phyloP scores from a whole-genome alignment of 1,284 basidiomycete species.

The Apiotrichum sp. region DNA sequence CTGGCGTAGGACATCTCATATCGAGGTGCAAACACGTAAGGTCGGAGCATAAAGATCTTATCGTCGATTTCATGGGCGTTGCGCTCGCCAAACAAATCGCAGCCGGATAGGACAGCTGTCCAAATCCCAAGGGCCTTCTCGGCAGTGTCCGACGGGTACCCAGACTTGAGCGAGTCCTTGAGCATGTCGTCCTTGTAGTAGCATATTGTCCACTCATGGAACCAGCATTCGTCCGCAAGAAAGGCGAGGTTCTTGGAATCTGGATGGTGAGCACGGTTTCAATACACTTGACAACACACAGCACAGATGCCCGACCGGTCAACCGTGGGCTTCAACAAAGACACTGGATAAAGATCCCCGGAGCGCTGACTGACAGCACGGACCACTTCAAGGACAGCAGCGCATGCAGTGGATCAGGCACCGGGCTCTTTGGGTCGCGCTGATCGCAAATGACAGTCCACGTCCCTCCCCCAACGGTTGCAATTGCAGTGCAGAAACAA shows the following conservation, averaged over 20 bases:
- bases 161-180: slow-evolving; percentile 42
- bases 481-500: no score
- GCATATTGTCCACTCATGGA: slow-evolving; percentile 36
- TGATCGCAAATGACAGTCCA: no score
- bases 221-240: slow-evolving; percentile 37
- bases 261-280: slow-evolving; percentile 10
- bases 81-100: slow-evolving; percentile 31
- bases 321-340: no score
- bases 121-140: slow-evolving; percentile 38
- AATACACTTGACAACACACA: no score
- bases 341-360: no score
- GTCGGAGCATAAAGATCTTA: slow-evolving; percentile 51
- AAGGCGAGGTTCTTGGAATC: slow-evolving; percentile 46
- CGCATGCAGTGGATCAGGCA: no score
- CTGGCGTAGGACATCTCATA: slow-evolving; percentile 50
- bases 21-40: slow-evolving; percentile 52
- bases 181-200: slow-evolving; percentile 45
- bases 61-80: slow-evolving; percentile 48
- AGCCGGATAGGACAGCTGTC: slow-evolving; percentile 34
- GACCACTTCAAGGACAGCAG: no score
- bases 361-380: no score
- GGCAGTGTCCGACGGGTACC: slow-evolving; percentile 43
- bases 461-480: no score
- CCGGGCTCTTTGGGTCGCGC: no score
- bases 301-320: no score